Evolutionary conservation across 768 basidiomycete species (phyloP), one percentile per base, ranked within the genome.

Genomic region (Stropharia rugosoannulata): DNA sequence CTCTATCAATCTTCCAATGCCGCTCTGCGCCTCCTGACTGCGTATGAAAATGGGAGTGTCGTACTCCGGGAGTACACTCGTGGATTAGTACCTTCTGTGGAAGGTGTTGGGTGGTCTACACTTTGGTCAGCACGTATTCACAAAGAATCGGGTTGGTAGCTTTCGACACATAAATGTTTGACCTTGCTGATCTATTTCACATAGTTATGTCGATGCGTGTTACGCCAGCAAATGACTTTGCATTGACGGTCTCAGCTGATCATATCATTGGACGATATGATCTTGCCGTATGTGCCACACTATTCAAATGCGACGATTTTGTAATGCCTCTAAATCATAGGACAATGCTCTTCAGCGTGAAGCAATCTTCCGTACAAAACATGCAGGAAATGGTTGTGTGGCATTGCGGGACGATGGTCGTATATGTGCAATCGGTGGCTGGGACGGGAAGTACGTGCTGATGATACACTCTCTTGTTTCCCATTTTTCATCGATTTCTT

Each of bases 31-130:
- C 69, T 96, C 4, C 67, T 95, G 0, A 79, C 84, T 38, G 91
- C 83, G 1, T 96, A 93, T 67, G 96, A 99, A 72, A 87, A 89
- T 56, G 95, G 96, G 0, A 77, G 82, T n/a, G 86, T 97, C n/a
- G 81, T 80, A 18, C 69, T 94, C 35, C 86, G 84, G 51, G 75
- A 73, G 49, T 85, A 83, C 53, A 71, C 70, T 3, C 67, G 69
- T 2, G 58, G 68, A 1, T 75, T 73, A 37, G 74, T 64, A 43
- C 71, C 73, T 0, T 86, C 87, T 1, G 74, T 93, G 3, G 85
- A 90, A 66, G 88, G 91, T 4, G 65, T 74, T 15, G 90, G 88
- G 0, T 93, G 92, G 92, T 81, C 86, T 15, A 67, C 74, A 12
- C 50, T 89, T 5, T 93, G 92, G 92, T 79, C 70, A 32, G 67